Percentiles rank a stretch among this genome's conserved stretches.
Evolutionary conservation across 805 yeast species (phyloP).

Genomic region (Hanseniaspora mollemarum): DNA sequence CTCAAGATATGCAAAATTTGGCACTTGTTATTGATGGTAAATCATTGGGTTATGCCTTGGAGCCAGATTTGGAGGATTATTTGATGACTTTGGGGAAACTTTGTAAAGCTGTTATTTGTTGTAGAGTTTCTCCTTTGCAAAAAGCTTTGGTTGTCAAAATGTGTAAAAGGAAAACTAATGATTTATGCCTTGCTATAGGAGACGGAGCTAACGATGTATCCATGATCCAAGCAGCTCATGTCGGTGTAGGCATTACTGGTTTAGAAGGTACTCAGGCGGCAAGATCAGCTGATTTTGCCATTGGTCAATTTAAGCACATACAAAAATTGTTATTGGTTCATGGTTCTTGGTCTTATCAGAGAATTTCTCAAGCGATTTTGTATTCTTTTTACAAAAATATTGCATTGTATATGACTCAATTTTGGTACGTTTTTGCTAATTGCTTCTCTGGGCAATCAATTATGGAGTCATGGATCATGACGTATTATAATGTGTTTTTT

Average conservation of each 20-base stretch:
- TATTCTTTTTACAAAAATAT: slow-evolving; percentile 94
- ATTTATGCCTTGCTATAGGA: slow-evolving; percentile 81
- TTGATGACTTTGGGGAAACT: slow-evolving; percentile 68
- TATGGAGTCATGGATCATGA: slow-evolving; percentile 95
- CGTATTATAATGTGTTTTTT: slow-evolving; percentile 87
- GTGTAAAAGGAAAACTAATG: slow-evolving; percentile 69
- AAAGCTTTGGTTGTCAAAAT: slow-evolving; percentile 91
- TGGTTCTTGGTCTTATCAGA: slow-evolving; percentile 95
- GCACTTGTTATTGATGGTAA: slow-evolving; percentile 93
- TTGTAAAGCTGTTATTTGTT: slow-evolving; percentile 94
- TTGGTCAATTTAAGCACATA: slow-evolving; percentile 86
- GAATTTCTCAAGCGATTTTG: slow-evolving; percentile 82
- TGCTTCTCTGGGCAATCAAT: slow-evolving; percentile 92
- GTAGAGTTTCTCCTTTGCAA: slow-evolving; percentile 95
- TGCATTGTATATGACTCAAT: slow-evolving; percentile 92
- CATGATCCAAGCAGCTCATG: slow-evolving; percentile 99
- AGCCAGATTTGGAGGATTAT: slow-evolving; percentile 63
- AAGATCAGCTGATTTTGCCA: slow-evolving; percentile 91
- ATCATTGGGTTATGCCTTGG: slow-evolving; percentile 76
- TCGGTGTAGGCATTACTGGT: slow-evolving; percentile 97
- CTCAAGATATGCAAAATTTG: slow-evolving; percentile 60
- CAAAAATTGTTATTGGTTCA: slow-evolving; percentile 78
- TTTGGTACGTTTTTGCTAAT: slow-evolving; percentile 91
- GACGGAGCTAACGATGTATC: slow-evolving; percentile 99
- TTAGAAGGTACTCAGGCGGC: slow-evolving; percentile 99